These are phyloP conservation scores for Gaertneriomyces semiglobifer DNA, from an alignment of 192 early-diverging fungal genomes.

Conservation along the genomic window DNA sequence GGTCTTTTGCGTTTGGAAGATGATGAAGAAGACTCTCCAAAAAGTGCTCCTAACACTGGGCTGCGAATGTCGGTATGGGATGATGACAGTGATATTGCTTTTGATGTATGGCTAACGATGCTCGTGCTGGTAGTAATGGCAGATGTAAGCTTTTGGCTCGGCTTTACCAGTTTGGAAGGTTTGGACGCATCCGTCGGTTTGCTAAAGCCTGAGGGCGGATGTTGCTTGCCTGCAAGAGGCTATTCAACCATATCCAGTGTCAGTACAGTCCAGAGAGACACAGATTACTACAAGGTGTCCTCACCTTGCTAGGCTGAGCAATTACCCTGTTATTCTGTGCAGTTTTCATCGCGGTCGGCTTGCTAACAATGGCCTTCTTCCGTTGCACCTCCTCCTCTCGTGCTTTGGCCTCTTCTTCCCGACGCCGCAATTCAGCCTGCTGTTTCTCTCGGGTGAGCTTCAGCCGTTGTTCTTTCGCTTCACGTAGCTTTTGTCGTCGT, in stretches of 20 bases:
- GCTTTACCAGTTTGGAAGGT: slow-evolving; percentile 1
- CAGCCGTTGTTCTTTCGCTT: neutral
- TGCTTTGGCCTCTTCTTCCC: slow-evolving; percentile 2
- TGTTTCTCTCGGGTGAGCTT: neutral
- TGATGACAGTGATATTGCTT: neutral
- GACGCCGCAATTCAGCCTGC: slow-evolving; percentile 3
- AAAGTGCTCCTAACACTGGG: slow-evolving; percentile 1
- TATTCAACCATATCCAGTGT: too few relatives aligned
- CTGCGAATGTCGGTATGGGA: neutral
- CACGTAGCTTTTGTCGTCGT: too few relatives aligned
- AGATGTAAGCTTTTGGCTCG: neutral
- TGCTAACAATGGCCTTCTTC: neutral
- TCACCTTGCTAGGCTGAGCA: neutral
- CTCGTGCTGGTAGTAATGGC: neutral
- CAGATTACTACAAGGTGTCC: neutral
- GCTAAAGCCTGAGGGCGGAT: neutral
- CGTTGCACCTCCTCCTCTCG: slow-evolving; percentile 8
- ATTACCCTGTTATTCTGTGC: neutral
- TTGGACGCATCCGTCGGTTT: neutral
- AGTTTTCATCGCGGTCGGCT: neutral
- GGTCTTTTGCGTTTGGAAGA: neutral
- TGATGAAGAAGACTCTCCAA: neutral
- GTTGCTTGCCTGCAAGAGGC: neutral
- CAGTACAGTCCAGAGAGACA: neutral
- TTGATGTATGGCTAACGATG: neutral